phyloP scores from a whole-genome alignment of 305 asterid species.

The Fraxinus ornus region DNA sequence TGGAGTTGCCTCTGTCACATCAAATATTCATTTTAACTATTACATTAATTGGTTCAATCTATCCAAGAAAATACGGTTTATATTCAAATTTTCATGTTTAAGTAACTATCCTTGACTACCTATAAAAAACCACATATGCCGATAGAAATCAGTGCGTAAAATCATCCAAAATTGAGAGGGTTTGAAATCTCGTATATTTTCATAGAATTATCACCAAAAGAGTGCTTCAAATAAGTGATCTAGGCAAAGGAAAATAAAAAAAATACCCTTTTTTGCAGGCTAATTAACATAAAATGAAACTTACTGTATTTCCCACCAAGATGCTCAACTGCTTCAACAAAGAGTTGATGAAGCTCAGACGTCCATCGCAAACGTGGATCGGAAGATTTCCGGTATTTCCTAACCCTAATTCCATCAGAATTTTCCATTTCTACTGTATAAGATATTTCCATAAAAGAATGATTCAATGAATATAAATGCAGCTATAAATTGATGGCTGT shows the following conservation, averaged over 20 bases:
- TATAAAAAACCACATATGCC: neutral
- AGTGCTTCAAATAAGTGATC: neutral
- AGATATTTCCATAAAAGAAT: neutral
- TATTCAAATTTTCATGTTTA: too few species aligned
- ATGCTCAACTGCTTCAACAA: constrained; percentile 44
- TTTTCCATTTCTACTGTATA: constrained; percentile 23
- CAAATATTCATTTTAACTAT: neutral
- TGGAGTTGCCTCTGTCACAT: constrained; percentile 62
- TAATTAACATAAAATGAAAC: constrained; percentile 8
- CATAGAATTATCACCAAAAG: neutral
- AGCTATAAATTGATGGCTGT: constrained; percentile 21
- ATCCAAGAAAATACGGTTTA: too few species aligned
- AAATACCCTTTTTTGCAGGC: neutral
- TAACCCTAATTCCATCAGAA: constrained; percentile 28
- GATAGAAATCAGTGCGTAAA: neutral
- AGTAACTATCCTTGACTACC: neutral
- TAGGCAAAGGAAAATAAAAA: too few species aligned
- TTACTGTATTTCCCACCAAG: constrained; percentile 65
- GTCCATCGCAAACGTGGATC: constrained; percentile 69
- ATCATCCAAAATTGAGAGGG: neutral
- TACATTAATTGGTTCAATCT: neutral
- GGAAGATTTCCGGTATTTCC: constrained; percentile 49
- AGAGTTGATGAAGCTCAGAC: constrained; percentile 53
- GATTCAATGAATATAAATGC: constrained; percentile 6
- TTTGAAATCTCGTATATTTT: neutral